Evolutionary conservation across 2,329 filamentous ascomycete species (phyloP).

Genomic region (Microdochium trichocladiopsis): DNA sequence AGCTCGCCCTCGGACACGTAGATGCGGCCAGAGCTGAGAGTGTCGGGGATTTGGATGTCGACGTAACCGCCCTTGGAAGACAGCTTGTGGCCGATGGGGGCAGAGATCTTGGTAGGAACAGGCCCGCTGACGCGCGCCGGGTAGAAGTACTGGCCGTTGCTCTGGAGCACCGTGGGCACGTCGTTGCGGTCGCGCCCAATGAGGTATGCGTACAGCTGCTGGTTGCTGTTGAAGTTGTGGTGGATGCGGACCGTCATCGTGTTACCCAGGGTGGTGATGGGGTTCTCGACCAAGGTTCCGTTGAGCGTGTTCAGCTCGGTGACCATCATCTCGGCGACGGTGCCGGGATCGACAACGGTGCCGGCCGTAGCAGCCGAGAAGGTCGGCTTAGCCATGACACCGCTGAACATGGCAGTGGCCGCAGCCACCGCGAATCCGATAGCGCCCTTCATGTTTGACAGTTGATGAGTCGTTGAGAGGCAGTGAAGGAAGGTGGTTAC

Average conservation of each 20-base stretch:
- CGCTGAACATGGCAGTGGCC: slow-evolving; percentile 12
- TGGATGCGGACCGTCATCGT: slow-evolving; percentile 3
- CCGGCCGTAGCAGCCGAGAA: background rate
- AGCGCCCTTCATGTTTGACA: slow-evolving; percentile 14
- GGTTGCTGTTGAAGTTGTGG: slow-evolving; percentile 2
- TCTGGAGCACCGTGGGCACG: slow-evolving; percentile 25
- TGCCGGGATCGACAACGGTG: slow-evolving; percentile 22
- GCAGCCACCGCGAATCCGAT: slow-evolving; percentile 16
- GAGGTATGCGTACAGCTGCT: slow-evolving; percentile 22
- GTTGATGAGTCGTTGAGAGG: background rate
- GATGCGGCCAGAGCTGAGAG: slow-evolving; percentile 22
- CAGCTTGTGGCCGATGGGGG: slow-evolving; percentile 25
- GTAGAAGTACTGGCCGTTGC: slow-evolving; percentile 30
- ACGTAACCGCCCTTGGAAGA: slow-evolving; percentile 25
- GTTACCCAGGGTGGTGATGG: slow-evolving; percentile 5
- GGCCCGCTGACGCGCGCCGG: slow-evolving; percentile 23
- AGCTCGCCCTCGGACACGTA: slow-evolving; percentile 24
- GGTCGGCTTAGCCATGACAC: slow-evolving; percentile 20
- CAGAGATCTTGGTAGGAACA: slow-evolving; percentile 20
- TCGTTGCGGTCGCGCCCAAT: slow-evolving; percentile 21
- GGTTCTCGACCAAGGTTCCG: slow-evolving; percentile 15
- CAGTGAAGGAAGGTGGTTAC: background rate
- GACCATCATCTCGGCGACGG: slow-evolving; percentile 22
- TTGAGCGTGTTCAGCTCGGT: slow-evolving; percentile 31
- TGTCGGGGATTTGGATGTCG: slow-evolving; percentile 21